Conservation (phyloP, 148 eudicot species). For the Euryodendron excelsum region DNA sequence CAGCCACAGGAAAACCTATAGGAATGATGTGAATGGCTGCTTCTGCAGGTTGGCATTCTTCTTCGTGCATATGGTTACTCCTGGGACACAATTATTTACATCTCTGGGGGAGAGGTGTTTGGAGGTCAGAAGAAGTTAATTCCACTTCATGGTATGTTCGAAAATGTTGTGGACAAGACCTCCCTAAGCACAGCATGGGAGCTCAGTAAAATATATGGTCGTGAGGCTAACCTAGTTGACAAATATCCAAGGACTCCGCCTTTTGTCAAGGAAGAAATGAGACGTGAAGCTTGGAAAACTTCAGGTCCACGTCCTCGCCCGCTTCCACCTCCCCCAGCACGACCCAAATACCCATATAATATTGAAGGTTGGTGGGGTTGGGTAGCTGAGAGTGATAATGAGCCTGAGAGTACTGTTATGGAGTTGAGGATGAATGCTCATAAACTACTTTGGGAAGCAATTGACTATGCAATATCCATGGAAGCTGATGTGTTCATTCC, state of each 20-base stretch:
- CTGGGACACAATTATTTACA: slow-evolving; percentile 72
- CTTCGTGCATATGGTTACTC: slow-evolving; percentile 93
- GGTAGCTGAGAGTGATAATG: slow-evolving; percentile 95
- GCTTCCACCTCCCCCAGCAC: slow-evolving; percentile 86
- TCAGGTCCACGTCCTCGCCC: slow-evolving; percentile 88
- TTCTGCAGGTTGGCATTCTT: slow-evolving; percentile 67
- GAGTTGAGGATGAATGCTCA: slow-evolving; percentile 94
- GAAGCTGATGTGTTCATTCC: slow-evolving; percentile 89
- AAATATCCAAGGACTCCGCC: slow-evolving; percentile 38
- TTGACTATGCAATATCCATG: slow-evolving; percentile 62
- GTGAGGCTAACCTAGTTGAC: slow-evolving; percentile 58
- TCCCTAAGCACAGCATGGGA: slow-evolving; percentile 66
- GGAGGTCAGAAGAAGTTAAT: slow-evolving; percentile 83
- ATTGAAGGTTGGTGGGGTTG: slow-evolving; percentile 99
- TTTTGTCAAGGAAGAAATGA: slow-evolving; percentile 43
- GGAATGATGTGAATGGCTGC: background rate
- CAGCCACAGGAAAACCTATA: background rate
- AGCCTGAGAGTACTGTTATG: slow-evolving; percentile 88
- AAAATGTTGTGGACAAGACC: slow-evolving; percentile 84
- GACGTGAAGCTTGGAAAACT: slow-evolving; percentile 55
- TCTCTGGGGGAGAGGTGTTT: slow-evolving; percentile 92
- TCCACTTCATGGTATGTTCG: slow-evolving; percentile 92
- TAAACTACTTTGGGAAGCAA: slow-evolving; percentile 90
- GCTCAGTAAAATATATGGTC: slow-evolving; percentile 56
- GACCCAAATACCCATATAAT: slow-evolving; percentile 67